Base-by-base conservation (phyloP, 768 basidiomycete genomes). In the Rhodotorula paludigena region DNA sequence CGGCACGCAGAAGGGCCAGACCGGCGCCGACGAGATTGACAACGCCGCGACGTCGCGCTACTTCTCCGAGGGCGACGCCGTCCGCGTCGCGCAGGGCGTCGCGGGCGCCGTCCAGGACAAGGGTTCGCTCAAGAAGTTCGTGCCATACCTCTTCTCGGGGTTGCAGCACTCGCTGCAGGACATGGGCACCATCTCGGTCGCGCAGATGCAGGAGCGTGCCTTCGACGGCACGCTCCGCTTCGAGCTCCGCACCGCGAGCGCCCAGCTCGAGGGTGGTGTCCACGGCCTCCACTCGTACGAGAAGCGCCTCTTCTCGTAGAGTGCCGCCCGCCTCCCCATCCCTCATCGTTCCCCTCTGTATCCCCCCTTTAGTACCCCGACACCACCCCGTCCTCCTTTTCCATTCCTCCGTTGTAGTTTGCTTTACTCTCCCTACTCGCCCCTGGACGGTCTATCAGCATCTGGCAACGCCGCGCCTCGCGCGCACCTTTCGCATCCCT, bases 51-150 rank as follows among this genome's bases (percentile, higher is more conserved):
- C 93, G 5, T 87, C 90, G 39, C 84, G 94, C 33, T 99, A 96
- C 82, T 96, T 96, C 81, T 92, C 90, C 42, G 92, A 96, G 80
- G 84, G 85, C 64, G 91, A 90, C 56, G 83, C 87, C 9, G 87
- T 99, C 78, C 96, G 97, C 82, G 96, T 99, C 45, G 94, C 93
- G 2, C 90, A 93, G 78, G 92, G 92, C 67, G 94, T 99, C 15
- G 89, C 89, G 20, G 94, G 94, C 20, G 92, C 97, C 74, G 94
- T 98, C 18, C 89, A 90, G 79, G 94, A 99, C 80, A 97, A 96
- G 82, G 96, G 96, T 11, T 90, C 89, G 68, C 86, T 97, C 73
- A 87, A 86, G 80, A 88, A 89, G 59, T 98, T 98, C 79, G 77
- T 98, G 58, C 94, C 93, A 4, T 80, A 80, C 75, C 69, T 81